Conservation (phyloP, 2,329 filamentous ascomycete genomes). For the Bipolaris sorokiniana region DNA sequence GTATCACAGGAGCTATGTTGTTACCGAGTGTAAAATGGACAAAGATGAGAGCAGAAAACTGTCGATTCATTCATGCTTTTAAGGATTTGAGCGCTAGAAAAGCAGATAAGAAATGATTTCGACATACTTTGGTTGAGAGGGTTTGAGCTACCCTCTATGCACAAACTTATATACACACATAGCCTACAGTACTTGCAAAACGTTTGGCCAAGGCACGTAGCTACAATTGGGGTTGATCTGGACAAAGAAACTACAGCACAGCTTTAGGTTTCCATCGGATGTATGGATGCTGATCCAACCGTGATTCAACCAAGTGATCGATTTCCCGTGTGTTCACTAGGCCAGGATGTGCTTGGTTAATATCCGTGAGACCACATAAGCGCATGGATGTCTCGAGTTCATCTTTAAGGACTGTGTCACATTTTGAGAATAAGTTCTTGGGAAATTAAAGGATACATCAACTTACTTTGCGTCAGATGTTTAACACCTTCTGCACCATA, state of each 20-base stretch:
- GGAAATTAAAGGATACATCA: background rate
- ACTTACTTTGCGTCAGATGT: conserved; percentile 32
- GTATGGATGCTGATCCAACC: background rate
- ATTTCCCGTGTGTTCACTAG: background rate
- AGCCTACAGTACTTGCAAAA: background rate
- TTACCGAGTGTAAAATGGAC: too few relatives aligned
- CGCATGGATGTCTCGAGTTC: background rate
- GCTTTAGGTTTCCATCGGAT: background rate
- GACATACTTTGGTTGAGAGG: background rate
- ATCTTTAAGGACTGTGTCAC: background rate
- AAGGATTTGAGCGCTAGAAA: too few relatives aligned
- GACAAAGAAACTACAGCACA: background rate
- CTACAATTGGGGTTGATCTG: background rate
- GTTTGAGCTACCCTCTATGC: background rate
- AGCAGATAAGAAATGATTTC: background rate
- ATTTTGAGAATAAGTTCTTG: background rate
- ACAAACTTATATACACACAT: background rate
- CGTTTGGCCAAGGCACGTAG: background rate
- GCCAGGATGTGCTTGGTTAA: background rate
- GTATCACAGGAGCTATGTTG: too few relatives aligned
- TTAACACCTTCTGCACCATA: conserved; percentile 62
- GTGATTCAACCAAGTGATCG: background rate
- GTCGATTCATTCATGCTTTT: too few relatives aligned
- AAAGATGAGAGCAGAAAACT: too few relatives aligned
- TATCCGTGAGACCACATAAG: background rate